Conservation (phyloP, 1,284 basidiomycete species). For the Trametes polyzona region DNA sequence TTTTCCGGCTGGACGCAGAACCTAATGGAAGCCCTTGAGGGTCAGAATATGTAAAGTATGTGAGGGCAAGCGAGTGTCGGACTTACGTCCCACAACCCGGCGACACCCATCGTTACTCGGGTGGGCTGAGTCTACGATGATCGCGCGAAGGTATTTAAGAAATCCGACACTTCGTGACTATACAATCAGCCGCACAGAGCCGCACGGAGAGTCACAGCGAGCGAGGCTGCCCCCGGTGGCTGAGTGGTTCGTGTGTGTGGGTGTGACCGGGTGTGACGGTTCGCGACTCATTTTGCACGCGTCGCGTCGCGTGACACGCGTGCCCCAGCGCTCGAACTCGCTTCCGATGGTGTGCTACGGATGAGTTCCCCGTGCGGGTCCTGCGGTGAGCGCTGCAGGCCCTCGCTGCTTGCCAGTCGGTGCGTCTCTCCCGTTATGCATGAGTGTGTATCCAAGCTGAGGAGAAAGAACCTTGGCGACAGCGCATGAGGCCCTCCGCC, state of each 20-base stretch:
- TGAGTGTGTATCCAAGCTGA: no score
- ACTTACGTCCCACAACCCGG: slow-evolving; percentile 27
- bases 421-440: no score
- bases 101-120: slow-evolving; percentile 19
- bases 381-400: no score
- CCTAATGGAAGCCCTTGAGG: slow-evolving; percentile 40
- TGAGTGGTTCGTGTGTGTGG: not conserved
- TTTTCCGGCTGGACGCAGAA: slow-evolving; percentile 65
- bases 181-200: no score
- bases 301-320: slow-evolving; percentile 5
- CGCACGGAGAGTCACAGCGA: not conserved
- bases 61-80: not conserved
- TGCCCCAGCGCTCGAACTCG: no score
- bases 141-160: not conserved
- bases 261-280: slow-evolving; percentile 5
- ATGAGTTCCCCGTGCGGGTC: no score
- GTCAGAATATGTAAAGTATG: not conserved
- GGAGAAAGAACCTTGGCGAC: no score
- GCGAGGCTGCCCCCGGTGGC: not conserved
- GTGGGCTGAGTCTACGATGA: not conserved
- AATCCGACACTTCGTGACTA: no score
- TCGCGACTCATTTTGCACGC: slow-evolving; percentile 14
- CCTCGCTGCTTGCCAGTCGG: no score
- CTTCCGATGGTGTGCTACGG: not conserved
- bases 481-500: no score